Conservation (phyloP, 2,329 filamentous ascomycete genomes). For the Neurospora crassa region DNA sequence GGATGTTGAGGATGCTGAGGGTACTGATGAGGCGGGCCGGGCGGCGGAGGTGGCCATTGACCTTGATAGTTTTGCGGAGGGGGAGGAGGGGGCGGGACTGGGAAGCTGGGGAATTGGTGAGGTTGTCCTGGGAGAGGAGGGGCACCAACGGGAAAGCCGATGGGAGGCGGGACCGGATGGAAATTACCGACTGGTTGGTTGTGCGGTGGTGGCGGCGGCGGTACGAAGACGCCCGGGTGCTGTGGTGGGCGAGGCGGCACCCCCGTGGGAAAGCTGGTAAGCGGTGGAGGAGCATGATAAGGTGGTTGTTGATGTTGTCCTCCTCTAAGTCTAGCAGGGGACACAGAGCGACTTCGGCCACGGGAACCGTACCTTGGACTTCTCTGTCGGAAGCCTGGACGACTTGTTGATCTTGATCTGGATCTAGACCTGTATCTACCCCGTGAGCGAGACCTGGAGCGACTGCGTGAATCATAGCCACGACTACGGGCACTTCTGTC, state of each 20-base stretch:
- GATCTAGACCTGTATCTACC: conserved; percentile 18
- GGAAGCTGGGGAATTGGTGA: conserved; percentile 14
- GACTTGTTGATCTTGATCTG: conserved; percentile 12
- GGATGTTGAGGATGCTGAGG: conserved; percentile 10
- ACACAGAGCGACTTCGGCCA: conserved; percentile 16
- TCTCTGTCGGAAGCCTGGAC: conserved; percentile 14
- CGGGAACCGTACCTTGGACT: conserved; percentile 9
- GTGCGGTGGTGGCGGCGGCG: conserved; percentile 16
- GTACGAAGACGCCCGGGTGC: conserved; percentile 12
- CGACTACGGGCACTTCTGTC: conserved; percentile 16
- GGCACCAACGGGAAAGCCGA: conserved; percentile 11
- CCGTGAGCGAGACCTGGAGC: conserved; percentile 15
- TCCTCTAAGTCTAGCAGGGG: background rate
- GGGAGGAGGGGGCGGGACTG: conserved; percentile 26
- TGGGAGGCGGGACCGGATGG: conserved; percentile 7
- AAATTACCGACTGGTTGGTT: conserved; percentile 9
- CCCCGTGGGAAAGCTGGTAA: conserved; percentile 11
- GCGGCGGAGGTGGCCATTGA: conserved; percentile 31
- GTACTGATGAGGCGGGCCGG: conserved; percentile 12
- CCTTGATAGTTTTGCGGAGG: conserved; percentile 28
- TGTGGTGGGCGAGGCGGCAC: conserved; percentile 9
- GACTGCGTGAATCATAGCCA: conserved; percentile 15
- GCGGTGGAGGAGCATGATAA: conserved; percentile 5
- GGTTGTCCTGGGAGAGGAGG: conserved; percentile 12
- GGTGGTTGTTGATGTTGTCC: conserved; percentile 9